A percentile compares a stretch with the other conserved stretches of the same genome.
These are phyloP conservation scores for Gossypium gossypioides DNA, from an alignment of 441 rosid species.

Conservation along the genomic window DNA sequence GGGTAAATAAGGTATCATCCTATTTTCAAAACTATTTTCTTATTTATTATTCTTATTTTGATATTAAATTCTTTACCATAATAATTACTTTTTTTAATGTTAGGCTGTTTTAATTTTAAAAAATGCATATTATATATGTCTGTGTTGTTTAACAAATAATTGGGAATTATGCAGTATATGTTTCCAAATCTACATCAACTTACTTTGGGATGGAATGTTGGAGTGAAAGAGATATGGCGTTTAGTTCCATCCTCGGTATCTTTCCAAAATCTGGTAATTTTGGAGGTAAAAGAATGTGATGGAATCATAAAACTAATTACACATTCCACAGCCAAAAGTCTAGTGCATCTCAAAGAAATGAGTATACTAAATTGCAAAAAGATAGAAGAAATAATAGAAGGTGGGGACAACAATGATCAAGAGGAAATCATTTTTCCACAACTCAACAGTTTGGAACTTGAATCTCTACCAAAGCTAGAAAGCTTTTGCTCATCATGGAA, in stretches of 20 bases:
- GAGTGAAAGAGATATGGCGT: not conserved
- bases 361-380: not conserved
- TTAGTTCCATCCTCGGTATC: not conserved
- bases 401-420: not conserved
- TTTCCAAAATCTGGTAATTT: not conserved
- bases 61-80: not conserved
- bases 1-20: not conserved
- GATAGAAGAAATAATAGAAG: slow-evolving; percentile 1
- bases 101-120: not conserved
- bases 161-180: not conserved
- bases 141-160: not conserved
- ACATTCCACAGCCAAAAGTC: not conserved
- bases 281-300: not conserved
- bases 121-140: not conserved
- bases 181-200: not conserved
- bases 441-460: not conserved
- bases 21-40: not conserved
- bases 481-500: not conserved
- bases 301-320: not conserved
- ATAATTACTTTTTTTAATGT: no score
- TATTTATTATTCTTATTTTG: not conserved
- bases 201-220: not conserved
- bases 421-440: not conserved
- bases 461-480: not conserved
- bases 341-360: not conserved